phyloP scores from a whole-genome alignment of 495 filamentous ascomycete genomes.

The Delitschia confertaspora region DNA sequence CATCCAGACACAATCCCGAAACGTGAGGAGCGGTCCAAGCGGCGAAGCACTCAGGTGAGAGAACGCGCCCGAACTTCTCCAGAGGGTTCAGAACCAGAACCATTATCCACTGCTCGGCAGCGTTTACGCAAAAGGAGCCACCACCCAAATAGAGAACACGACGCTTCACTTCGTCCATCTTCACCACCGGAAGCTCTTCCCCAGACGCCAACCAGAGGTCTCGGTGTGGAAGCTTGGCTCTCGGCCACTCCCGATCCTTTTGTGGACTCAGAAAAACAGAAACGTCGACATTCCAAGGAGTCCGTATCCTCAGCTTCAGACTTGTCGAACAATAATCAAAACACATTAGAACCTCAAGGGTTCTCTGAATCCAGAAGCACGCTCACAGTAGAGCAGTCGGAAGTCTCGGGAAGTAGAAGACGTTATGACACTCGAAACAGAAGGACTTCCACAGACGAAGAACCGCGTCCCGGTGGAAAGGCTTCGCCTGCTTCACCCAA shows the following conservation, averaged over 20 bases:
- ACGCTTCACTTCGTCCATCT: not conserved
- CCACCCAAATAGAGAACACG: conserved; percentile 5
- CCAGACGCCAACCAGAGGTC: conserved; percentile 21
- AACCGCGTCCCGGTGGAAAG: too few species aligned
- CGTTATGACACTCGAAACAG: too few species aligned
- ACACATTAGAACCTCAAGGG: too few species aligned
- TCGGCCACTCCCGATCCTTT: conserved; percentile 34
- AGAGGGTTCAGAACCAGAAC: conserved; percentile 5
- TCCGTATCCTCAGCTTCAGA: conserved; percentile 21
- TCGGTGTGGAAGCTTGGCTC: conserved; percentile 36
- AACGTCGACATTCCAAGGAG: conserved; percentile 11
- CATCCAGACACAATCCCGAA: too few species aligned
- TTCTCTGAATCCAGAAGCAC: too few species aligned
- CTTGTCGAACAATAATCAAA: too few species aligned
- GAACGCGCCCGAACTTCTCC: conserved; percentile 5
- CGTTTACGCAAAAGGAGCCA: conserved; percentile 12
- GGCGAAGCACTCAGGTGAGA: conserved; percentile 13
- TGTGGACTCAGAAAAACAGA: conserved; percentile 16
- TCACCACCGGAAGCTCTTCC: conserved; percentile 6
- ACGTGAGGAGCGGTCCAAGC: conserved; percentile 8
- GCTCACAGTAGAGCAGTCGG: too few species aligned
- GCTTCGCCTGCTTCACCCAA: too few species aligned
- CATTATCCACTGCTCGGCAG: conserved; percentile 4
- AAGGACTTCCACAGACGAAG: too few species aligned
- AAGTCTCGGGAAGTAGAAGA: too few species aligned